Base-by-base conservation (phyloP, 2,329 filamentous ascomycete genomes). In the Chalaropsis thielavioides region DNA sequence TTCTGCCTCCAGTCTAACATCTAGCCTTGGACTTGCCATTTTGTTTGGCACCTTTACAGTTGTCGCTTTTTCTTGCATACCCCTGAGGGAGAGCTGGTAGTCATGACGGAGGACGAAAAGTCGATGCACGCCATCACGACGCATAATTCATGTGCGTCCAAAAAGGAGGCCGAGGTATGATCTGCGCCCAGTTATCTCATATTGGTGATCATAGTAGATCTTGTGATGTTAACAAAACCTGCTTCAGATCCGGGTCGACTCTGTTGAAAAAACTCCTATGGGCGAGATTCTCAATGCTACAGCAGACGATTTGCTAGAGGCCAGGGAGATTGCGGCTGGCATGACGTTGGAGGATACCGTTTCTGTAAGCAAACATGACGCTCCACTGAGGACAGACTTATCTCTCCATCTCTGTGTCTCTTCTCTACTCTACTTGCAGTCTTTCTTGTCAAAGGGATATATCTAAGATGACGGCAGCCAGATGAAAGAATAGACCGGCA, bases 281-380 rank as follows among this genome's bases (percentile, higher is more conserved):
- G 63, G 58, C n/a, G 62, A 65, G 17, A 27, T 54, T 5, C 70
- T 77, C 54, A 73, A 74, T 58, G 75, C 75, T 22, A 77, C 76
- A 3, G 75, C 76, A 56, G 73, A 76, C 67, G 76, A 78, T 68
- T 69, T 78, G n/a, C 71, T 76, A n/a, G 75, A 78, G 67, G 77
- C 76, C 40, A 77, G 72, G 67, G 75, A 74, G 46, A 66, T 73
- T 43, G 76, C 76, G 1, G 70, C 69, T 22, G 73, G 64, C 54
- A 71, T 74, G 65, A 73, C 70, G 41, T 71, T 75, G 22, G 73
- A 74, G 40, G 71, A 73, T 46, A 73, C 73, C 38, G 70, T 70
- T 61, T 67, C 68, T n/a, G 73, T 73, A 68, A 56, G 70, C 63
- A 40, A 35, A 35, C 3, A 35, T 7, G 31, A 35, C 7, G 3